Base-by-base conservation (phyloP, 108 stramenopile genomes). In the Mediolabrus comicus region DNA sequence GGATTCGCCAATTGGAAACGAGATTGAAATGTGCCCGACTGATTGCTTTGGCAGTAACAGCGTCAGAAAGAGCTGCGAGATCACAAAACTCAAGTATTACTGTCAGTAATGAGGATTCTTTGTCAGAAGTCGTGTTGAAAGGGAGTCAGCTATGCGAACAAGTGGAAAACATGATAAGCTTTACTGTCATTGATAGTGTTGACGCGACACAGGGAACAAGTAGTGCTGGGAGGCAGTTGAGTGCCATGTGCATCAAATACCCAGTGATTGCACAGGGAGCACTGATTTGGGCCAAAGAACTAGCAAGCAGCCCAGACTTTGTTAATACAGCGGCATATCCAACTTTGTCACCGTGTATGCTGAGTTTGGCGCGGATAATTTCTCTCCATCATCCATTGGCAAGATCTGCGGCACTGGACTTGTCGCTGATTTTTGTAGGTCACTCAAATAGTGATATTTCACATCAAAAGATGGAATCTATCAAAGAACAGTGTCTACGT, bases 401-500 rank as follows among this genome's bases (percentile, higher is more conserved):
- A 17, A 69, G 93, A 52, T 58, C 77, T 52, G 74, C 80, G 33
- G 85, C 78, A 4, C 56, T 83, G 16, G 86, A 86, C 17, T 61
- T 95, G 11, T 83, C 93, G 25, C 68, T 92, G 39, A 65, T 77
- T 24, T 92, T 95, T 53, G 62, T 91, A 61, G 70, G 75, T 14
- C 93, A 95, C 55, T 83, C 89, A 8, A 89, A 87, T 53, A 80
- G 84, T 28, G 93, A 95, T 41, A 79, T 95, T 68, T 86, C 87
- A 0, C 91, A 89, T 58, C 84, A 87, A 65, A 95, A 84, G 60
- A 83, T 92, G 84, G 88, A 87, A 71, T 85, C 74, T 39, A 84
- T 95, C 74, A 92, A 90, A 59, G 93, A 95, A 59, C 93, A 95
- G 76, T 83, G 79, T 46, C 72, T 95, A 9, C 76, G 93, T 28